Evolutionary conservation across 2,329 filamentous ascomycete species (phyloP).

Genomic region (Hypoxylon sp.): DNA sequence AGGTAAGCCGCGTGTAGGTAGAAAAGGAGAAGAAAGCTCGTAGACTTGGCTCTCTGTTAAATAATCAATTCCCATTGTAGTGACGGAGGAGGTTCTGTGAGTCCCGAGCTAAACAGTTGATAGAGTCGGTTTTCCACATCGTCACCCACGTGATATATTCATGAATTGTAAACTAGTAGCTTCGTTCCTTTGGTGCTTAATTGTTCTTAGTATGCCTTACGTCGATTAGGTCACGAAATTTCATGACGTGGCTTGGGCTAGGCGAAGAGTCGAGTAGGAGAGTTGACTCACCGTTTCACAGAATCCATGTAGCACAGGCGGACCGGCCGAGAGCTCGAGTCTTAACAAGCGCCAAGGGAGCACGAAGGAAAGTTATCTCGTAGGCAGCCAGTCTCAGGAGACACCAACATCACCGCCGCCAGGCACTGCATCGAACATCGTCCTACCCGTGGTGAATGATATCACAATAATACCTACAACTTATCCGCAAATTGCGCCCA

Average conservation of each 20-base stretch:
- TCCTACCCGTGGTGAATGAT: too few relatives aligned
- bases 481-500: too few relatives aligned
- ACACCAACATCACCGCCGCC: neutral
- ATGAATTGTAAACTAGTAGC: neutral
- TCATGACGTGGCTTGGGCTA: neutral
- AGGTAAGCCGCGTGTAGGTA: neutral
- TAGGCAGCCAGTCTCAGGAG: neutral
- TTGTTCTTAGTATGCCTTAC: neutral
- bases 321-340: neutral
- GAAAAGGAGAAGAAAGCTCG: neutral
- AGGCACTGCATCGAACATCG: too few relatives aligned
- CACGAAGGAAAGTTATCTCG: neutral
- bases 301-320: neutral
- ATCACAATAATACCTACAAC: too few relatives aligned
- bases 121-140: neutral
- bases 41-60: neutral
- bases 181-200: neutral
- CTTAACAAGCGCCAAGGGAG: slow-evolving; percentile 39
- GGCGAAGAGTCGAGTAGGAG: neutral
- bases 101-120: neutral
- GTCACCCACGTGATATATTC: neutral
- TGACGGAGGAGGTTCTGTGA: neutral
- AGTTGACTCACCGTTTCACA: neutral
- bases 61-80: neutral
- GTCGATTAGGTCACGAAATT: neutral